These are phyloP conservation scores for Tilletia caries DNA, from an alignment of 1,284 basidiomycete genomes.

Conservation along the genomic window DNA sequence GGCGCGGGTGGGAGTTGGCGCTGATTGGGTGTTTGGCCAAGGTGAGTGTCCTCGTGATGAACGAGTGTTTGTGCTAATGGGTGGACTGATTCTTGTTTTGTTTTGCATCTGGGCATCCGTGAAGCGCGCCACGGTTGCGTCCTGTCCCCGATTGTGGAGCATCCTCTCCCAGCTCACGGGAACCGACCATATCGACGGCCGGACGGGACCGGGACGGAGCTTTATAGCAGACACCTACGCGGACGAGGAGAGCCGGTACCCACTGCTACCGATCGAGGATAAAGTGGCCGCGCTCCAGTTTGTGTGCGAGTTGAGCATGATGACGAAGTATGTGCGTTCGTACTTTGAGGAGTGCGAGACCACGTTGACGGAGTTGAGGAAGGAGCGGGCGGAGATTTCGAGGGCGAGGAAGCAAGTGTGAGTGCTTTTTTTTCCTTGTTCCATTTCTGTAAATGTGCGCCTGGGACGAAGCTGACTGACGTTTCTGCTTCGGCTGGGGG, in stretches of 20 bases:
- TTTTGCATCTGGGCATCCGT: background rate
- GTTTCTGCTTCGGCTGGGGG: too few species aligned
- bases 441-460: too few species aligned
- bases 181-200: slow-evolving; percentile 38
- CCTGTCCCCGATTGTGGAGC: slow-evolving; percentile 41
- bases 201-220: slow-evolving; percentile 26
- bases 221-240: slow-evolving; percentile 45
- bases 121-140: slow-evolving; percentile 35
- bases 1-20: slow-evolving; percentile 43
- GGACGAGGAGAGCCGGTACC: slow-evolving; percentile 61
- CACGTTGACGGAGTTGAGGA: slow-evolving; percentile 82
- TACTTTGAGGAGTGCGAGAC: slow-evolving; percentile 88
- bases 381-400: slow-evolving; percentile 92
- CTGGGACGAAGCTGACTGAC: background rate
- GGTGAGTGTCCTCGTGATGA: slow-evolving; percentile 15
- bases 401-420: slow-evolving; percentile 79
- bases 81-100: too few species aligned
- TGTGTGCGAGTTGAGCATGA: slow-evolving; percentile 82
- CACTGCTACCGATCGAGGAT: slow-evolving; percentile 68
- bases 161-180: slow-evolving; percentile 50
- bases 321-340: slow-evolving; percentile 77
- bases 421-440: slow-evolving; percentile 53
- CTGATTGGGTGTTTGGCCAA: slow-evolving; percentile 40
- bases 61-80: background rate
- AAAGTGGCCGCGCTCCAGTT: slow-evolving; percentile 81